Base-by-base conservation (phyloP, 768 basidiomycete species). In the Gymnopilus junonius region DNA sequence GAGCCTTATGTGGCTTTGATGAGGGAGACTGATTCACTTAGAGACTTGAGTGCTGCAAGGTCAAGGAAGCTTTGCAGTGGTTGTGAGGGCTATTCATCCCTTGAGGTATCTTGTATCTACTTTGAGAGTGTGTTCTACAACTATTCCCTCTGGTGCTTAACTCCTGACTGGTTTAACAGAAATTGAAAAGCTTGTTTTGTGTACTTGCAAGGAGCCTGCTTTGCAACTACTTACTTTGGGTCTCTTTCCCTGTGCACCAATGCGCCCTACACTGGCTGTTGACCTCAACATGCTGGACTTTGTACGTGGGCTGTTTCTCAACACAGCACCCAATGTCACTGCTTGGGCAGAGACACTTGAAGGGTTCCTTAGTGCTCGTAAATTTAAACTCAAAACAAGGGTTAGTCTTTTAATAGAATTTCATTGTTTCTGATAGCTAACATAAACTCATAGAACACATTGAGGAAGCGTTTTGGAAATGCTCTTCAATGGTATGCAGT, bases 251-350 rank as follows among this genome's bases (percentile, higher is more conserved):
- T 63, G 62, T 63, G 62, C 73, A 10, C 77, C 77, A 1, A 12
- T 69, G 2, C 58, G 45, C 0, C 78, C 78, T 7, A 69, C 71
- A 10, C 62, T 79, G 3, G 77, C 74, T 12, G 71, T 79, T 1
- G 73, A 77, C 55, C 31, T 78, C 12, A 61, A 61, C 29, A 65
- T 77, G 39, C 61, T 78, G 10, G 67, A 73, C 29, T 75, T 78
- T 56, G 71, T 71, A 0, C 35, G 46, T 21, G 40, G 64, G 4
- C 62, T 78, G 0, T 77, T 75, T 61, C 39, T 75, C 46, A 68
- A 64, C 48, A 70, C 71, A 1, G 75, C 62, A 0, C 62, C 56
- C 3, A 58, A 58, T 29, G 40, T 39, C 3, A 58, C 57, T 27
- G 62, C 46, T 0, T 73, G 70, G 67, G 66, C 71, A n/a, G 64